Conservation (phyloP, 306 rosid species). For the Echinosophora koreensis region DNA sequence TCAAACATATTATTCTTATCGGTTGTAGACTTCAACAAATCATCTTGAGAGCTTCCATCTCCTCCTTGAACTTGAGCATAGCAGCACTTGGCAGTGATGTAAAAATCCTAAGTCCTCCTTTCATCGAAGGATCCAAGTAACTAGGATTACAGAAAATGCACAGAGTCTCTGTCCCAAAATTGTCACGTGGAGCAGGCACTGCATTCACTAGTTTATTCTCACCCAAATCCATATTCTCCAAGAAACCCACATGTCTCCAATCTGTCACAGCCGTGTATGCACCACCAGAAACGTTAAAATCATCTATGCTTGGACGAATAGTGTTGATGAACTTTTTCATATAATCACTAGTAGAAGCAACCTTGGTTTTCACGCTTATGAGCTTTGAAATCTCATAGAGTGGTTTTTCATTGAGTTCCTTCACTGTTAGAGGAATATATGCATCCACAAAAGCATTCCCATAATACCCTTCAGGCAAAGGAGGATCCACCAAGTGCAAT, state of each 20-base stretch:
- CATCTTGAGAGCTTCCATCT: constrained; percentile 20
- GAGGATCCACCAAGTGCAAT: constrained; percentile 38
- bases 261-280: constrained; percentile 38
- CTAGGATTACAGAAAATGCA: constrained; percentile 42
- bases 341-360: constrained; percentile 7
- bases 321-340: constrained; percentile 9
- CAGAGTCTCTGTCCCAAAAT: constrained; percentile 39
- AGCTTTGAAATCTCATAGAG: constrained; percentile 44
- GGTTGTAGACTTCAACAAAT: too few species aligned
- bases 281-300: constrained; percentile 9
- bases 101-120: constrained; percentile 38
- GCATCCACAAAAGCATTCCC: constrained; percentile 47
- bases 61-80: constrained; percentile 41
- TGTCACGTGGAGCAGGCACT: constrained; percentile 37
- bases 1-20: too few species aligned
- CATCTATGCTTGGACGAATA: not conserved
- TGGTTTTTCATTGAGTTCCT: constrained; percentile 45
- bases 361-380: constrained; percentile 37
- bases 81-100: constrained; percentile 33
- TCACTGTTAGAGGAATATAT: constrained; percentile 29
- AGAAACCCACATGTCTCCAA: constrained; percentile 49
- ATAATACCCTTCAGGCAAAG: constrained; percentile 56
- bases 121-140: constrained; percentile 29
- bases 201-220: constrained; percentile 15
- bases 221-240: constrained; percentile 49